Conservation (phyloP, 768 basidiomycete genomes). For the Pisolithus marmoratus region DNA sequence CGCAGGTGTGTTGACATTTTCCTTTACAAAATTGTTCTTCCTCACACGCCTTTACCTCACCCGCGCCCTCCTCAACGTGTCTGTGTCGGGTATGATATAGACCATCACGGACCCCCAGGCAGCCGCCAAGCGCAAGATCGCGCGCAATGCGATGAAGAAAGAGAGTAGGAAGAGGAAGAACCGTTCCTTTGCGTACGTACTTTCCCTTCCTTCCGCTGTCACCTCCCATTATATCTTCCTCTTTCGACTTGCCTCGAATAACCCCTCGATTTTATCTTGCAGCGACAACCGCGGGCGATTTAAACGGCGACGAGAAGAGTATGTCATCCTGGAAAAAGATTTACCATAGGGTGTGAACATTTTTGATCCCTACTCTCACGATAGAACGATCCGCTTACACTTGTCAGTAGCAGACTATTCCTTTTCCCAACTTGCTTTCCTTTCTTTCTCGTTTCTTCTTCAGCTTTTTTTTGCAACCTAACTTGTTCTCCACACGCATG, state of each 20-base stretch:
- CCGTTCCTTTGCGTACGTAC: constrained; percentile 50
- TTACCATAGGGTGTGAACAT: too few species aligned
- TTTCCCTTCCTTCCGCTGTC: background rate
- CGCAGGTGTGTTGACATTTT: constrained; percentile 33
- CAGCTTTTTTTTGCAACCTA: too few species aligned
- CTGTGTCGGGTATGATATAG: constrained; percentile 22
- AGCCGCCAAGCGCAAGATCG: constrained; percentile 69
- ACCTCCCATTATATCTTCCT: too few species aligned
- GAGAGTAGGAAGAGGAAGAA: constrained; percentile 81
- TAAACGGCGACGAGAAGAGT: constrained; percentile 39
- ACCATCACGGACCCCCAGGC: constrained; percentile 67
- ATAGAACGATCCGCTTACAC: too few species aligned
- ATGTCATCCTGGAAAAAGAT: background rate
- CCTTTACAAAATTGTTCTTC: too few species aligned
- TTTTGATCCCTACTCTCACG: too few species aligned
- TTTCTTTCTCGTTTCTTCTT: too few species aligned
- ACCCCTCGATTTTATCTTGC: background rate
- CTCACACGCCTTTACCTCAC: too few species aligned
- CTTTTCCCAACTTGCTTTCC: too few species aligned
- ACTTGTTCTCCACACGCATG: too few species aligned
- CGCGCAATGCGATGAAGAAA: constrained; percentile 72
- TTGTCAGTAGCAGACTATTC: too few species aligned
- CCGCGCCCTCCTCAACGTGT: too few species aligned
- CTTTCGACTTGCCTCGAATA: background rate
- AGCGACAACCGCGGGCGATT: constrained; percentile 47